Conservation (phyloP, 2,329 filamentous ascomycete species). For the Talaromyces atroroseus region DNA sequence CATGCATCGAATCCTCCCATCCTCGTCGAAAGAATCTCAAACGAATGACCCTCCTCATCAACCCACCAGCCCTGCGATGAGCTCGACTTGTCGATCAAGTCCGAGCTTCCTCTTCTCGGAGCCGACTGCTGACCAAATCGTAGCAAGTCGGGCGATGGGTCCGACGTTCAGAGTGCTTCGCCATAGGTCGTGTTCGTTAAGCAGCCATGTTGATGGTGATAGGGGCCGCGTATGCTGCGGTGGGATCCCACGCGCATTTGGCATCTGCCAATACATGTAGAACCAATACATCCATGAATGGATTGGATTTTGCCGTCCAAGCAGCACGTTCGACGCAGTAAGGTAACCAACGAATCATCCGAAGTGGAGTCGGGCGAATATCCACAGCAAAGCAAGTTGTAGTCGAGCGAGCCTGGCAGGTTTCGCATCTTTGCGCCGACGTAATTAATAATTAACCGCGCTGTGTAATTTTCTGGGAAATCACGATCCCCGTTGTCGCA, state of each 20-base stretch:
- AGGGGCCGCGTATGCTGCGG: not conserved
- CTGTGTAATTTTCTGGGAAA: not conserved
- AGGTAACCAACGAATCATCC: not conserved
- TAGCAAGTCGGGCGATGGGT: not conserved
- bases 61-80: not conserved
- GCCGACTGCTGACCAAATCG: not conserved
- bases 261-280: not conserved
- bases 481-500: not conserved
- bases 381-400: not conserved
- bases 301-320: not conserved
- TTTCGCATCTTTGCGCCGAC: not conserved
- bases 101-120: not conserved
- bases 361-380: not conserved
- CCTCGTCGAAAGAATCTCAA: not conserved
- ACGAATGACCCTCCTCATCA: not conserved
- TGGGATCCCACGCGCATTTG: not conserved
- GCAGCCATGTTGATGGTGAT: not conserved
- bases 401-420: not conserved
- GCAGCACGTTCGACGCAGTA: not conserved
- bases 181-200: not conserved
- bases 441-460: not conserved
- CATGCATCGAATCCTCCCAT: not conserved
- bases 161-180: not conserved
- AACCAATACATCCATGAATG: not conserved
- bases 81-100: not conserved